Evolutionary conservation across 352 stramenopile species (phyloP).

Genomic region (Paralagenidium karlingii): DNA sequence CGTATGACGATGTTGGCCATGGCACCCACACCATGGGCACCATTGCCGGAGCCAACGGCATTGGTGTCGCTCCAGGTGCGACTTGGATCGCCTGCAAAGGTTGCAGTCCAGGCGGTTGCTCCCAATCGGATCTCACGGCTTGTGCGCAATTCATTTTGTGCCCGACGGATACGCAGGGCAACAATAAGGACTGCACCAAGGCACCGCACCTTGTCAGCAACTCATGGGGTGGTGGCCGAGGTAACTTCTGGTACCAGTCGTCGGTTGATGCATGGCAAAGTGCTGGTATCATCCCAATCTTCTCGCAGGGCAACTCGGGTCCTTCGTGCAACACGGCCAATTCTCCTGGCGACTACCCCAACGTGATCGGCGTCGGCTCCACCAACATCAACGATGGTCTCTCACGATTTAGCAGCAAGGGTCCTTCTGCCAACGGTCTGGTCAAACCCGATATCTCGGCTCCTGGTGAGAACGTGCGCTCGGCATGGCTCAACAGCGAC

Average conservation of each 20-base stretch:
- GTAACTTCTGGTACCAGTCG: constrained; percentile 8
- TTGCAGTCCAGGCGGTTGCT: constrained; percentile 6
- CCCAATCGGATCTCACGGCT: constrained; percentile 6
- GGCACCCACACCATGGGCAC: constrained; percentile 20
- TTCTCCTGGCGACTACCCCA: constrained; percentile 13
- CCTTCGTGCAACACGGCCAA: constrained; percentile 11
- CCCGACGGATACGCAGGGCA: constrained; percentile 3
- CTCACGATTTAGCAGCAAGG: constrained; percentile 16
- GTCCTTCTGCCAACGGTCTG: constrained; percentile 13
- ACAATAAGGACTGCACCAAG: constrained; percentile 16
- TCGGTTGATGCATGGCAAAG: constrained; percentile 13
- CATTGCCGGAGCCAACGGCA: constrained; percentile 11
- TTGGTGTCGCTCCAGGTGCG: constrained; percentile 11
- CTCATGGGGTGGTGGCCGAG: constrained; percentile 12
- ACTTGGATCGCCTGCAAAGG: constrained; percentile 19
- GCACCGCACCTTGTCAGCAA: constrained; percentile 24
- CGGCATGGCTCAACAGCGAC: constrained; percentile 6
- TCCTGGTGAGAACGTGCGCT: constrained; percentile 10
- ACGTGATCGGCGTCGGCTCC: constrained; percentile 16
- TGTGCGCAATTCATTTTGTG: constrained; percentile 16
- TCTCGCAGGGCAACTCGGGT: constrained; percentile 19
- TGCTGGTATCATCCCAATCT: constrained; percentile 20
- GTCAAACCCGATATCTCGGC: constrained; percentile 21
- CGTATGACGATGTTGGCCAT: constrained; percentile 18
- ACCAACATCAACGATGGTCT: constrained; percentile 10